Evolutionary conservation across 1,284 basidiomycete species (phyloP), one percentile per base, ranked within the genome.

Genomic region (Laetiporus sulphureus): DNA sequence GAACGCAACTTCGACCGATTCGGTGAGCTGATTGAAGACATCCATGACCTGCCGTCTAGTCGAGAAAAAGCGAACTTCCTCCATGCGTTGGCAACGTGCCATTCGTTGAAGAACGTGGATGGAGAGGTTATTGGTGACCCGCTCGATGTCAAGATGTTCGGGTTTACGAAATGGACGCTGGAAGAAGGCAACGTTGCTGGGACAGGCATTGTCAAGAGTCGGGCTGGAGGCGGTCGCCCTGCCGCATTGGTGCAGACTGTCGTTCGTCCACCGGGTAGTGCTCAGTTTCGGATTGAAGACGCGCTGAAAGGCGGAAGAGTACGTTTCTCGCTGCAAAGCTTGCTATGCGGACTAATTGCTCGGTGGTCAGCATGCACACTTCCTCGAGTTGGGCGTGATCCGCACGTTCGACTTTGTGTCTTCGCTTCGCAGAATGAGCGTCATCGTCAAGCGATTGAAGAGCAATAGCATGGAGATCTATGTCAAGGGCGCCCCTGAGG

Each of bases 401-500:
- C 75, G 94, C 29, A 92, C 90, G 1, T 99, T 96, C 56, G 96
- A 99, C 59, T 99, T 99, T 58, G 91, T 95, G 3, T 97, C 94
- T 2, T 72, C 88, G 4, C 73, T 99, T 16, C 78, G 96, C 25
- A 72, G 96, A 39, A 99, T 99, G 96, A 96, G 92, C 49, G 96
- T 99, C 21, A 80, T 99, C 42, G 95, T 98, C 55, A 99, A 98
- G 64, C 76, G 91, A 39, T 76, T 99, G 44, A 96, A 90, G 64
- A 94, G 93, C 49, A 80, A 68, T 34, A 91, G 88, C 59, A 98
- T 99, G 91, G 95, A 99, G 60, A 76, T 98, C 6, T 99, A 97
- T 61, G 94, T 95, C 59, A 99, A 99, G 62, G 96, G 96, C 18
- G 96, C 96, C 1, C 96, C 96, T 0, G 96, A 99, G 62, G 91